Evolutionary conservation across 176 grass and related monocot species (phyloP).

Genomic region (Puccinellia tenuiflora): DNA sequence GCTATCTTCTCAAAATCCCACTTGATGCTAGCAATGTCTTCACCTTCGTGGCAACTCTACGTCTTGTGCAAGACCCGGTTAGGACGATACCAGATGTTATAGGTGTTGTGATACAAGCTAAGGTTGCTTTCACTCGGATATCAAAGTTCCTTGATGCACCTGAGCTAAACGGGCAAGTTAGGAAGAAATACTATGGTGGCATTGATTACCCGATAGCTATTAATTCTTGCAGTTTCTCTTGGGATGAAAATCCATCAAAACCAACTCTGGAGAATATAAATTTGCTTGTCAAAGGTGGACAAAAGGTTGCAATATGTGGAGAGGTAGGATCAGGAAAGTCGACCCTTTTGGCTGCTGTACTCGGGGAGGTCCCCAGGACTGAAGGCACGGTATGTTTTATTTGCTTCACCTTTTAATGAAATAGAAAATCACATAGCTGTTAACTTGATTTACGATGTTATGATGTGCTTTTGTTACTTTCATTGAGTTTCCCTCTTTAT

Average conservation of each 20-base stretch:
- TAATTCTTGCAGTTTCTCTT: constrained; percentile 70
- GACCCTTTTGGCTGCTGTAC: constrained; percentile 75
- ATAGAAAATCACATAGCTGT: background rate
- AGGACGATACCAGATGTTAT: constrained; percentile 86
- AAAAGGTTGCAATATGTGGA: constrained; percentile 89
- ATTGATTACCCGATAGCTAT: constrained; percentile 44
- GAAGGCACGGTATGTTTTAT: constrained; percentile 59
- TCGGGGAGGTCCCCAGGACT: constrained; percentile 66
- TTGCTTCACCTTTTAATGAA: background rate
- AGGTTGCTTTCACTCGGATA: constrained; percentile 80
- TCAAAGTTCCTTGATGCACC: constrained; percentile 72
- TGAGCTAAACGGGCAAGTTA: constrained; percentile 48
- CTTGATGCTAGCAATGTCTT: constrained; percentile 88
- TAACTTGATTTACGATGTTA: background rate
- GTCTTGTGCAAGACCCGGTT: constrained; percentile 81
- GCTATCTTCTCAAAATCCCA: constrained; percentile 65
- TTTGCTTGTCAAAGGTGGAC: constrained; percentile 53
- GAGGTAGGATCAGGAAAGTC: constrained; percentile 98
- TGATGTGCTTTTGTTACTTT: background rate
- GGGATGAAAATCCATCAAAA: constrained; percentile 63
- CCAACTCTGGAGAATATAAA: constrained; percentile 64
- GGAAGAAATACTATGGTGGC: constrained; percentile 22
- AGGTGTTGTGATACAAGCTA: constrained; percentile 84
- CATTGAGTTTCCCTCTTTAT: background rate
- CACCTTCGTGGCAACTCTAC: constrained; percentile 80